Base-by-base conservation (phyloP, 2,329 filamentous ascomycete species). In the Colletotrichum cuscutae region DNA sequence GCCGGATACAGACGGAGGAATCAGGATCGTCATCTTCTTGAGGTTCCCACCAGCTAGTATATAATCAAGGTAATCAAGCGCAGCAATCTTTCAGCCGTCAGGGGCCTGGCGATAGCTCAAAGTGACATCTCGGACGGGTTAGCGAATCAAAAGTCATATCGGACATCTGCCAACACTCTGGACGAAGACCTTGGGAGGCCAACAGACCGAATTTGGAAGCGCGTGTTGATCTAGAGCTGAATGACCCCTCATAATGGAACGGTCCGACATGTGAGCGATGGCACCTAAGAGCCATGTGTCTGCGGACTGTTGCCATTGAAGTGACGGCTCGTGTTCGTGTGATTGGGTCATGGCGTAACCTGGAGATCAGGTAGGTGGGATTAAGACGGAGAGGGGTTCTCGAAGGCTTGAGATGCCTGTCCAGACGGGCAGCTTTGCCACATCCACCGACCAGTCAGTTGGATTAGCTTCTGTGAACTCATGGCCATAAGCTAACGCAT, bases 261-360 rank as follows among this genome's bases (percentile, higher is more conserved):
- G 30, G 54, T 63, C 46, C 61, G 42, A 65, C 70, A 71, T 61
- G 60, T 72, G 70, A 60, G 66, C 70, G 60, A 71, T 72, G 70
- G 22, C 28, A 61, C 32, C 60, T 66, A 72, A 65, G 70, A 72
- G 53, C 53, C 30, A 19, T 30, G 53, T 19, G n/a, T 54, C 24
- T 32, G 7, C 53, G 11, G 30, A 11, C 37, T 15, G 28, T 9
- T 19, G 54, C 54, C 35, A 35, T 24, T 22, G 37, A 37, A 35
- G 46, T 58, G 56, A 32, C 42, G 24, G 54, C 42, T 37, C 35
- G 54, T 65, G 64, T 64, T 42, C 64, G 22, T 42, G 35, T 60
- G 64, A 64, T 69, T 69, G 72, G 65, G 28, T 64, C 58, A 59
- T 42, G 30, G 37, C 22, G 19, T 42, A 42, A 60, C 7, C 24